These are phyloP conservation scores for Chrysopogon serrulatus DNA, from an alignment of 176 grass and related monocot species.

Conservation along the genomic window DNA sequence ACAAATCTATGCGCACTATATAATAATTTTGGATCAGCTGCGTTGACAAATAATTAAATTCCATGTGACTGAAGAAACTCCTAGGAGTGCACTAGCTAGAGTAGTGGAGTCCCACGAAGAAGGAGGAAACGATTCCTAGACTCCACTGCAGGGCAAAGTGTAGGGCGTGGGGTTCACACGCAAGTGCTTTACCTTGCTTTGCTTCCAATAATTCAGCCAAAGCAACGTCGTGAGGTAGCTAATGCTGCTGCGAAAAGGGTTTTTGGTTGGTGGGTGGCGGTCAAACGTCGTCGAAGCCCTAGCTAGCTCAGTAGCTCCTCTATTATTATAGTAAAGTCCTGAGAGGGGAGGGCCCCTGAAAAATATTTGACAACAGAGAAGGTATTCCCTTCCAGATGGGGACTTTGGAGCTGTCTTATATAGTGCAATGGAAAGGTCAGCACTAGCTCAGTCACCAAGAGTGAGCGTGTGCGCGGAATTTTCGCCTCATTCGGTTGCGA, in stretches of 20 bases:
- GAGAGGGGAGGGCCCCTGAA: background rate
- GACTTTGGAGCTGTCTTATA: conserved; percentile 12
- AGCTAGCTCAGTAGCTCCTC: background rate
- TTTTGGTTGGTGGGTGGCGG: conserved; percentile 33
- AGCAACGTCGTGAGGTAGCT: background rate
- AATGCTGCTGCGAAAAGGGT: background rate
- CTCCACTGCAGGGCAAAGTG: background rate
- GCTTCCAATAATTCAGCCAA: conserved; percentile 41
- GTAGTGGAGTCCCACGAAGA: background rate
- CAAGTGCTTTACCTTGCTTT: conserved; percentile 34
- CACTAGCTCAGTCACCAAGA: background rate
- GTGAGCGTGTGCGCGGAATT: background rate
- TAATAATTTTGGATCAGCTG: background rate
- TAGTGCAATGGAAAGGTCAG: background rate
- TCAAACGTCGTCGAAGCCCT: conserved; percentile 24
- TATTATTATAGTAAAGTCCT: conserved; percentile 20
- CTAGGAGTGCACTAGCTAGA: background rate
- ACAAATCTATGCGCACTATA: background rate
- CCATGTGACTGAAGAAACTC: background rate
- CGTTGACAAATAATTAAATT: background rate
- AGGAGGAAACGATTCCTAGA: conserved; percentile 1
- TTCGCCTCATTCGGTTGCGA: background rate
- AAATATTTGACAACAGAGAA: background rate
- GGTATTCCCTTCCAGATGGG: background rate
- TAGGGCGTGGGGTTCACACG: background rate